Evolutionary conservation across 192 early-diverging fungal species (phyloP), one percentile per base, ranked within the genome.

Genomic region (Mortierella claussenii): DNA sequence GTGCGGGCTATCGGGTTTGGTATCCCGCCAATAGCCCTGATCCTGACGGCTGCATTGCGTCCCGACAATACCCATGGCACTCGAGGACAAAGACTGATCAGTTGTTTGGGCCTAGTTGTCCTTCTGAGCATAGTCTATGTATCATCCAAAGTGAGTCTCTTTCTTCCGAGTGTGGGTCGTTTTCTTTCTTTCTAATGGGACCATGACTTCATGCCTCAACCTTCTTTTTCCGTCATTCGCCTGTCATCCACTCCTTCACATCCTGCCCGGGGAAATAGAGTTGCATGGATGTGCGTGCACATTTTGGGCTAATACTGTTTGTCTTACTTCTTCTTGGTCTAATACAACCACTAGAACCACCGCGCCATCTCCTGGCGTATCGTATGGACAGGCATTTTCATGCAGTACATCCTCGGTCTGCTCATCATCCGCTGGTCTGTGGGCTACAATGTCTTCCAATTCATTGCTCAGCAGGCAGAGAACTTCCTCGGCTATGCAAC

Each of bases 381-480:
- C 8, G 88, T 95, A n/a, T 70, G 83, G 28, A 86, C 87, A 44
- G 93, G 92, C 21, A 76, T 89, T 42, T 75, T 94, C 28, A 44
- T 92, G 65, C 94, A 97, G 82, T 92, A 91, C 73, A 59, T 93
- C 40, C 71, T 97, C 55, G 95, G 89, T 31, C 82, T 95, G 40
- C 84, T 95, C 55, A 90, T 95, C 40, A 82, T 93, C 70, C 85
- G 89, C 54, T 91, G 91, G 43, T 55, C 71, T 27, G 86, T 86
- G 62, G 95, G 95, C 37, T 79, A 85, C 61, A 75, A 87, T 61
- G 64, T 94, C 50, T 95, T 97, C 82, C 65, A 84, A 13, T 93
- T 88, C 87, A 44, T 91, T 26, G 87, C 94, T 31, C 60, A 74
- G 42, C 69, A 74, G 69, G 69, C 69, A 17, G 60, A 74, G 49